These are phyloP conservation scores for Xylogone sp. DNA, from an alignment of 2,329 filamentous ascomycete genomes.

Conservation along the genomic window DNA sequence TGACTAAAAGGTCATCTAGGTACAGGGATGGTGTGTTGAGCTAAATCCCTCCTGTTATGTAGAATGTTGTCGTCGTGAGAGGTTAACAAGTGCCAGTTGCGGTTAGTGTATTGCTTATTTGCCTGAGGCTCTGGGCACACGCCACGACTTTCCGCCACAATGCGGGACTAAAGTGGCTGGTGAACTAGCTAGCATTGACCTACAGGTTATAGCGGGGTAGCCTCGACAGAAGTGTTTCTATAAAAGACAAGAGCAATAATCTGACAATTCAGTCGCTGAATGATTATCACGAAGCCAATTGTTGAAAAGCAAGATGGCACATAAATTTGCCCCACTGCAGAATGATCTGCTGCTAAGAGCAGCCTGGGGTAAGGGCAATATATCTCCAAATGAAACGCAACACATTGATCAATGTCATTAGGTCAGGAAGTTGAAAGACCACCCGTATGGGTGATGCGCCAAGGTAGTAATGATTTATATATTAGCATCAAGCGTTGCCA, in stretches of 20 bases:
- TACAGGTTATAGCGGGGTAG: neutral
- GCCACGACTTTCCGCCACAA: neutral
- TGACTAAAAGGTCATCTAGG: no score
- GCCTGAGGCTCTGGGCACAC: neutral
- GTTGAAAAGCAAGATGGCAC: slow-evolving; percentile 50
- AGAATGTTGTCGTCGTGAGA: no score
- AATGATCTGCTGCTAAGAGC: slow-evolving; percentile 91
- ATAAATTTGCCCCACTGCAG: slow-evolving; percentile 76
- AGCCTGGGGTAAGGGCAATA: slow-evolving; percentile 64
- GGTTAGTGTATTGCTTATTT: no score
- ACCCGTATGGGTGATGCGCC: slow-evolving; percentile 99
- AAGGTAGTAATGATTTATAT: slow-evolving; percentile 57
- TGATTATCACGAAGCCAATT: slow-evolving; percentile 1
- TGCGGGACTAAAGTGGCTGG: neutral
- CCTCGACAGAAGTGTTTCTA: neutral
- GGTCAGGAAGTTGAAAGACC: slow-evolving; percentile 88
- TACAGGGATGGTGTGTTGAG: no score
- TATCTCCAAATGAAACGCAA: neutral
- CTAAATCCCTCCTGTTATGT: no score
- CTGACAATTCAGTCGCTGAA: neutral
- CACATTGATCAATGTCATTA: slow-evolving; percentile 33
- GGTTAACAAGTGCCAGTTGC: no score
- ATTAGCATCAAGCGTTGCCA: neutral
- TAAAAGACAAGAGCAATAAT: neutral
- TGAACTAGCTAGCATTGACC: neutral